phyloP scores from a whole-genome alignment of 2,329 filamentous ascomycete species.

The Bretziella fagacearum region DNA sequence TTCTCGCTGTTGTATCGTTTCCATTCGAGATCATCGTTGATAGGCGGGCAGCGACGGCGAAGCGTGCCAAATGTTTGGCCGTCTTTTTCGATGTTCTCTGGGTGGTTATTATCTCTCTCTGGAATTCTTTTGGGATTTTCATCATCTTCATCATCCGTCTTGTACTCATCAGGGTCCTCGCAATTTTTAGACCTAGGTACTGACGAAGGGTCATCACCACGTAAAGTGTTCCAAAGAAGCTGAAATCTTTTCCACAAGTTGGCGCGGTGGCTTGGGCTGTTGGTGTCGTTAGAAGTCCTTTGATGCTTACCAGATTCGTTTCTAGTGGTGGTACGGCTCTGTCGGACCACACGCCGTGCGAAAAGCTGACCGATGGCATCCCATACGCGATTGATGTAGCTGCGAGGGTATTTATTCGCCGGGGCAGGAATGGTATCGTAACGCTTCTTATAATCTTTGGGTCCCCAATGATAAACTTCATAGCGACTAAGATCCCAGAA shows the following conservation, averaged over 20 bases:
- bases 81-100: not conserved
- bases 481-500: constrained; percentile 45
- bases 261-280: too few species aligned
- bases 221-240: too few species aligned
- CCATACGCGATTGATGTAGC: not conserved
- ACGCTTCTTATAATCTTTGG: constrained; percentile 17
- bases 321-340: not conserved
- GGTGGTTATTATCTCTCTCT: not conserved
- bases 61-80: not conserved
- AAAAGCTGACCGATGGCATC: not conserved
- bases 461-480: constrained; percentile 23
- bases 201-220: too few species aligned
- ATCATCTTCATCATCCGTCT: too few species aligned
- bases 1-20: not conserved
- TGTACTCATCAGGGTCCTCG: too few species aligned
- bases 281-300: not conserved
- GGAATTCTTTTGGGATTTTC: not conserved
- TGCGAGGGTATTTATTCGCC: not conserved
- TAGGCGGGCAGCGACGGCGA: not conserved
- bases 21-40: not conserved
- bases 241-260: too few species aligned
- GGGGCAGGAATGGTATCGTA: constrained; percentile 1
- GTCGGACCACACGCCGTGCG: not conserved
- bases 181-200: too few species aligned
- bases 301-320: not conserved